Conservation (phyloP, 352 stramenopile species). For the Phytophthora lateralis region DNA sequence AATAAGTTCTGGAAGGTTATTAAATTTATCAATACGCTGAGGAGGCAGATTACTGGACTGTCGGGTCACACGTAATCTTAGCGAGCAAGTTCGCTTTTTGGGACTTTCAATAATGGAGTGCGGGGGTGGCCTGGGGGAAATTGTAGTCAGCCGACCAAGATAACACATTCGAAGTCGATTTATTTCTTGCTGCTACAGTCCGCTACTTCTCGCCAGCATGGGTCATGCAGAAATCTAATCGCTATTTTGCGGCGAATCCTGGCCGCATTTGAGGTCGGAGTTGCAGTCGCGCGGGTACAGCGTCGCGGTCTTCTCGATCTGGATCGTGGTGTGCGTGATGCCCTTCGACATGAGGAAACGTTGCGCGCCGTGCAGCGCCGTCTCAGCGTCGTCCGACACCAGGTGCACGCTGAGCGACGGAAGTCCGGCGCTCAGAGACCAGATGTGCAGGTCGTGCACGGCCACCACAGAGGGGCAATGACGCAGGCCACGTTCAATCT, state of each 20-base stretch:
- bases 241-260: conserved; percentile 26
- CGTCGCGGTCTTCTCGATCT: conserved; percentile 77
- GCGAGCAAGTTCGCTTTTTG: no score
- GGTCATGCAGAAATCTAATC: neutral
- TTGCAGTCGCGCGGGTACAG: conserved; percentile 78
- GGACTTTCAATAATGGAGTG: no score
- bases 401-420: conserved; percentile 94
- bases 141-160: no score
- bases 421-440: conserved; percentile 93
- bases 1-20: no score
- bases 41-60: no score
- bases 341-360: conserved; percentile 71
- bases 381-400: conserved; percentile 67
- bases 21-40: no score
- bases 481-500: conserved; percentile 86
- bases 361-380: conserved; percentile 73
- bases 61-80: no score
- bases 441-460: conserved; percentile 98
- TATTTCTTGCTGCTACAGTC: conserved; percentile 1
- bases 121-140: no score
- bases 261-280: conserved; percentile 72
- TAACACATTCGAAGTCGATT: neutral
- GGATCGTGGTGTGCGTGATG: conserved; percentile 91
- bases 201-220: neutral
- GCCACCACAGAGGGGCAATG: conserved; percentile 86